These are phyloP conservation scores for Talaromyces marneffei DNA, from an alignment of 2,329 filamentous ascomycete genomes.

Conservation along the genomic window DNA sequence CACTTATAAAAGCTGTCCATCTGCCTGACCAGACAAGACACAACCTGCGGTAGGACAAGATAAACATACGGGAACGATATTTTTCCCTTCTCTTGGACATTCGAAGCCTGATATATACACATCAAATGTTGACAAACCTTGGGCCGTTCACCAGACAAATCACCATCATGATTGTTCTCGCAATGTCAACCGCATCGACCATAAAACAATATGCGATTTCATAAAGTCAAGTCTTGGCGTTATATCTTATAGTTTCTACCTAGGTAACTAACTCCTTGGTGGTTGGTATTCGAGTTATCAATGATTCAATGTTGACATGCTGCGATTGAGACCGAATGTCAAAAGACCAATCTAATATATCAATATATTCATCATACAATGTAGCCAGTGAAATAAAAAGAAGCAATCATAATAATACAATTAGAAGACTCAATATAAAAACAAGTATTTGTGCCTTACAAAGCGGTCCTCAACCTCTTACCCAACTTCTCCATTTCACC, in stretches of 20 bases:
- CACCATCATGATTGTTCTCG: not conserved
- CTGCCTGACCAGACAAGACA: not conserved
- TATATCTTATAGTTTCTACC: not conserved
- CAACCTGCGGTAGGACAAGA: too few relatives aligned
- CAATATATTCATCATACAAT: not conserved
- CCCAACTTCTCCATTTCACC: slow-evolving; percentile 75
- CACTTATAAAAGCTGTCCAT: too few relatives aligned
- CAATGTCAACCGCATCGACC: not conserved
- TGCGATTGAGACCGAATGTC: not conserved
- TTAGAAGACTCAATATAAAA: not conserved
- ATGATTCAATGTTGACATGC: too few relatives aligned
- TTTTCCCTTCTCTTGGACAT: not conserved
- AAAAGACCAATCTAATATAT: not conserved
- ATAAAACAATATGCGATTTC: not conserved
- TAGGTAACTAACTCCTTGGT: too few relatives aligned
- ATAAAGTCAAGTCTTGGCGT: not conserved
- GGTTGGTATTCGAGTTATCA: too few relatives aligned
- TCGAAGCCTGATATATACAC: not conserved
- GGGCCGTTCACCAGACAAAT: not conserved
- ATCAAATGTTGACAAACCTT: not conserved
- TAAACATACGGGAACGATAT: not conserved
- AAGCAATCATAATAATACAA: slow-evolving; percentile 1
- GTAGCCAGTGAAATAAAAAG: not conserved
- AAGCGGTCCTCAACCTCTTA: slow-evolving; percentile 37
- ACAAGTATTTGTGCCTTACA: not conserved